Evolutionary conservation across 305 asterid species (phyloP).

Genomic region (Fraxinus velutina): DNA sequence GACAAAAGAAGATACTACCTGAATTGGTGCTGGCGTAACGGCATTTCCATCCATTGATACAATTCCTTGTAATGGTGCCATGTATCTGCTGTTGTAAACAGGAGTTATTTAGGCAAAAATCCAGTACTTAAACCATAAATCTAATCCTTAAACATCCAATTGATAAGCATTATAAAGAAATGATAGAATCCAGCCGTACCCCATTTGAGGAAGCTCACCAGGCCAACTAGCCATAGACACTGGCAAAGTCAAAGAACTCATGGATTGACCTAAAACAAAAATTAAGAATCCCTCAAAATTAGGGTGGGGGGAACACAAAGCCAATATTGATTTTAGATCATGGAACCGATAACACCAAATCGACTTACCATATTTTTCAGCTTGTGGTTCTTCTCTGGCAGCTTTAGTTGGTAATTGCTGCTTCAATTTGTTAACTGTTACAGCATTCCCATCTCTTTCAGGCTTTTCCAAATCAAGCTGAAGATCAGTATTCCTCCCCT

Average conservation of each 20-base stretch:
- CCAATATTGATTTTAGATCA: neutral
- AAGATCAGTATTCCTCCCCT: constrained; percentile 45
- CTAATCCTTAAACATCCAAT: constrained; percentile 9
- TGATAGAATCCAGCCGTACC: constrained; percentile 47
- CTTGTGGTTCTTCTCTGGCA: constrained; percentile 32
- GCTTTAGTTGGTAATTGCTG: constrained; percentile 27
- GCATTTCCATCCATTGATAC: constrained; percentile 74
- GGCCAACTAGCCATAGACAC: constrained; percentile 62
- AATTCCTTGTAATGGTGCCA: constrained; percentile 89
- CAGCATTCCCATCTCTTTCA: constrained; percentile 46
- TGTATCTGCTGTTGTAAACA: constrained; percentile 52
- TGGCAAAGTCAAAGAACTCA: neutral
- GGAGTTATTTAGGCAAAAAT: constrained; percentile 27
- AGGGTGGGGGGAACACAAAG: neutral
- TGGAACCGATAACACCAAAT: neutral
- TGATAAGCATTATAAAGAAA: constrained; percentile 20
- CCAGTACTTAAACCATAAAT: constrained; percentile 20
- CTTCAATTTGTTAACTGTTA: constrained; percentile 33
- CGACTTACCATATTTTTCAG: constrained; percentile 36
- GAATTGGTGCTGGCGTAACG: constrained; percentile 60
- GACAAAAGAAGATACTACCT: constrained; percentile 34
- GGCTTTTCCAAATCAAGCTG: constrained; percentile 65
- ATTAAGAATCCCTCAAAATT: neutral
- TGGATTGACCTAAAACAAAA: neutral
- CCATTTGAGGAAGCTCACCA: constrained; percentile 88